Conservation (phyloP, 177 flowering plant species). For the Tripterygium wilfordii region DNA sequence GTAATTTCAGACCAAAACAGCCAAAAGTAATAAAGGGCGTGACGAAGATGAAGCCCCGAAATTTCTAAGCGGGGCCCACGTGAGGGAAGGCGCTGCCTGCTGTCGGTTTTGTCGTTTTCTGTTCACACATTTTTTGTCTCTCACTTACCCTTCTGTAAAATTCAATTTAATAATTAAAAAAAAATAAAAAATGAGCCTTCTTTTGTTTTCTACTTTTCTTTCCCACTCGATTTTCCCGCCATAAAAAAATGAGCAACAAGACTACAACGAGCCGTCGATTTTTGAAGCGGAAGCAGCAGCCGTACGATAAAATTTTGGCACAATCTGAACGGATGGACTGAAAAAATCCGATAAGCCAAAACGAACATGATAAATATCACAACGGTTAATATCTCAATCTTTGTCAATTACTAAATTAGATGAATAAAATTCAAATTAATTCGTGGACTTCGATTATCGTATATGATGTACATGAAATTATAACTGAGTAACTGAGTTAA, state of each 20-base stretch:
- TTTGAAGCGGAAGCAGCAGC: neutral
- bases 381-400: too few species aligned
- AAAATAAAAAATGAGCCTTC: neutral
- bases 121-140: too few species aligned
- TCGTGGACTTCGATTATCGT: too few species aligned
- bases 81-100: slow-evolving; percentile 13
- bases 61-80: slow-evolving; percentile 22
- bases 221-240: slow-evolving; percentile 25
- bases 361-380: too few species aligned
- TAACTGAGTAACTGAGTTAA: too few species aligned
- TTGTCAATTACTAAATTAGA: too few species aligned
- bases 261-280: slow-evolving; percentile 21
- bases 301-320: slow-evolving; percentile 9
- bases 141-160: too few species aligned
- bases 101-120: slow-evolving; percentile 41
- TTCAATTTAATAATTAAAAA: too few species aligned
- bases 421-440: too few species aligned
- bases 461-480: too few species aligned
- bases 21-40: neutral
- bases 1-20: slow-evolving; percentile 4
- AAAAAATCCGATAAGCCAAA: neutral
- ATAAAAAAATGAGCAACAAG: neutral
- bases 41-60: slow-evolving; percentile 14
- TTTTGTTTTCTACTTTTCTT: neutral
- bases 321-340: slow-evolving; percentile 6